These are phyloP conservation scores for Xylariaceae sp. DNA, from an alignment of 2,329 filamentous ascomycete genomes.

Conservation along the genomic window DNA sequence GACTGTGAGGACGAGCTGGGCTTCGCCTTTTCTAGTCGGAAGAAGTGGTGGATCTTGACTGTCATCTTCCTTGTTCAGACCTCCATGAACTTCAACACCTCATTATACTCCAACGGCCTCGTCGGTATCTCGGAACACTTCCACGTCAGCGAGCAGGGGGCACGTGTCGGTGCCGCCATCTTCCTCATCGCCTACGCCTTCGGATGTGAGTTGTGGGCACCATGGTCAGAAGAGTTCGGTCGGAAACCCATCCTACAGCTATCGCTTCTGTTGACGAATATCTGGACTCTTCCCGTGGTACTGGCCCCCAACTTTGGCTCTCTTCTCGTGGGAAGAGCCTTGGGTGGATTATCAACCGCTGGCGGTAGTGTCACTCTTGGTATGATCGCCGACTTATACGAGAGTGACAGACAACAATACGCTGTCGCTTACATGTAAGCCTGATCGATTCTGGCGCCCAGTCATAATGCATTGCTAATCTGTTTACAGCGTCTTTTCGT, in stretches of 20 bases:
- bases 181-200: constrained; percentile 84
- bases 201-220: constrained; percentile 87
- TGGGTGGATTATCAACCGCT: constrained; percentile 73
- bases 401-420: constrained; percentile 73
- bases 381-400: constrained; percentile 78
- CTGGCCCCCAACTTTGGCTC: constrained; percentile 75
- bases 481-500: constrained; percentile 67
- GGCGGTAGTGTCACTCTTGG: constrained; percentile 76
- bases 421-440: constrained; percentile 70
- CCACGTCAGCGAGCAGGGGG: constrained; percentile 69
- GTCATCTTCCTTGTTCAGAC: constrained; percentile 76
- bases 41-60: constrained; percentile 76
- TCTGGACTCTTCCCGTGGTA: constrained; percentile 76
- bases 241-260: constrained; percentile 77
- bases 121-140: constrained; percentile 71
- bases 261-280: constrained; percentile 76
- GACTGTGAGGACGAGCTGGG: constrained; percentile 72
- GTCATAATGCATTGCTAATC: background rate
- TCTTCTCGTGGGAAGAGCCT: constrained; percentile 71
- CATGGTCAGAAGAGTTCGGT: constrained; percentile 84
- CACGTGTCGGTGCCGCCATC: constrained; percentile 75
- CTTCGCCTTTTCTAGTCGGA: constrained; percentile 63
- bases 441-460: background rate
- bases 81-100: constrained; percentile 82
- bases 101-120: constrained; percentile 73